phyloP scores from a whole-genome alignment of 2,329 filamentous ascomycete genomes.

The Macrophomina tecta region DNA sequence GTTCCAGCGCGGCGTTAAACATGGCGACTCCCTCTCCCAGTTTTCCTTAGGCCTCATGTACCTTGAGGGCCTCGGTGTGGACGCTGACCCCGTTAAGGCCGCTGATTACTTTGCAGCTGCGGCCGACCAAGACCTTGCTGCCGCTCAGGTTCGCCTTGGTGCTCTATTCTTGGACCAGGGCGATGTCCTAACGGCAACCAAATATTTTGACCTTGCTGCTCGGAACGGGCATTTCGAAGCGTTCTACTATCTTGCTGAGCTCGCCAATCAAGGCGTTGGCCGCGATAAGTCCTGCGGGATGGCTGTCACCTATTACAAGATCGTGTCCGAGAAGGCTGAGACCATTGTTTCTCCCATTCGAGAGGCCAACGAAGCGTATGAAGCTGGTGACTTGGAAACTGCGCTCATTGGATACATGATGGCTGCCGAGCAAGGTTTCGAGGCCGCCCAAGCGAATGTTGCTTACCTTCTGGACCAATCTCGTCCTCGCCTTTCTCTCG shows the following conservation, averaged over 20 bases:
- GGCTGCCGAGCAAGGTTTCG: slow-evolving; percentile 91
- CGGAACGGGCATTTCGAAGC: slow-evolving; percentile 85
- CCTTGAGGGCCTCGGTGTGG: slow-evolving; percentile 75
- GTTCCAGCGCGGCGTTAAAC: slow-evolving; percentile 79
- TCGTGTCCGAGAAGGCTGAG: slow-evolving; percentile 88
- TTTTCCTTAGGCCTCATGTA: slow-evolving; percentile 85
- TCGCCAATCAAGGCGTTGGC: slow-evolving; percentile 80
- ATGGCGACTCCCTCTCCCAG: slow-evolving; percentile 82
- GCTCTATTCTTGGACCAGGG: slow-evolving; percentile 87
- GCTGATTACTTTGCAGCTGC: slow-evolving; percentile 78
- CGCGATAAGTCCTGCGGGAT: slow-evolving; percentile 78
- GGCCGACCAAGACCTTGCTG: slow-evolving; percentile 79
- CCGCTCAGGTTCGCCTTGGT: slow-evolving; percentile 82
- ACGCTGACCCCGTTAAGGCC: slow-evolving; percentile 72
- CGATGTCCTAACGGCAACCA: slow-evolving; percentile 77
- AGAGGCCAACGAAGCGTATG: slow-evolving; percentile 84
- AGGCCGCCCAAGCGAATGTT: slow-evolving; percentile 87
- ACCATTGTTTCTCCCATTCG: slow-evolving; percentile 80
- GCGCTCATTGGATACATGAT: slow-evolving; percentile 83
- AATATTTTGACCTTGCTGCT: slow-evolving; percentile 87
- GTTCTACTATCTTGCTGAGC: slow-evolving; percentile 89
- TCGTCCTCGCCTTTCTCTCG: slow-evolving; percentile 56
- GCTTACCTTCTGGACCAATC: slow-evolving; percentile 81
- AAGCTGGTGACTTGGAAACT: slow-evolving; percentile 76
- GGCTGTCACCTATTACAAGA: slow-evolving; percentile 83